A percentile compares a stretch with the other conserved stretches of the same genome.
Conservation (phyloP, 75 land plant species). For the Cunninghamia lanceolata region DNA sequence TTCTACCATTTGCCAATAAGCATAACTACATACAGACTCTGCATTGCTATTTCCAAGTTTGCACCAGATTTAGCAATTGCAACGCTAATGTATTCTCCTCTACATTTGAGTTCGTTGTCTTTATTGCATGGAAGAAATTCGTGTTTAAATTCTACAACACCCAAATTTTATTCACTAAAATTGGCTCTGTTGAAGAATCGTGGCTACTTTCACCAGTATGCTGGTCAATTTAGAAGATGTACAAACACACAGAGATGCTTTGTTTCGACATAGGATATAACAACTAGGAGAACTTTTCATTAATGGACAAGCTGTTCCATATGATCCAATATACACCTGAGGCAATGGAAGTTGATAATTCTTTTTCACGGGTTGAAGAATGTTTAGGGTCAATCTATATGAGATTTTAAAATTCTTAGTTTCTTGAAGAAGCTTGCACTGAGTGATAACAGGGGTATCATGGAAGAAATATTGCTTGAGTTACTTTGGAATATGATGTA, state of each 20-base stretch:
- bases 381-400: constrained; percentile 18
- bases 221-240: neutral
- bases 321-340: no score
- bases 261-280: constrained; percentile 12
- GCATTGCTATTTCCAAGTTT: neutral
- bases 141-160: neutral
- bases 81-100: neutral
- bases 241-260: neutral
- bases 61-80: neutral
- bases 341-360: no score
- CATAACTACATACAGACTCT: neutral
- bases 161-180: neutral
- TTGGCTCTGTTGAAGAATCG: neutral
- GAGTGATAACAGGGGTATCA: constrained; percentile 21
- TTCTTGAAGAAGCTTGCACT: no score
- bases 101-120: neutral
- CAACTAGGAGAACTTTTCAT: constrained; percentile 26
- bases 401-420: constrained; percentile 17
- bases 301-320: no score
- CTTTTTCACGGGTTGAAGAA: constrained; percentile 23
- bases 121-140: neutral
- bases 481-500: constrained; percentile 27
- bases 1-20: neutral
- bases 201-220: neutral
- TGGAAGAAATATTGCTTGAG: constrained; percentile 29